phyloP scores from a whole-genome alignment of 192 early-diverging fungal genomes.

The Thoreauomyces humboldtii region DNA sequence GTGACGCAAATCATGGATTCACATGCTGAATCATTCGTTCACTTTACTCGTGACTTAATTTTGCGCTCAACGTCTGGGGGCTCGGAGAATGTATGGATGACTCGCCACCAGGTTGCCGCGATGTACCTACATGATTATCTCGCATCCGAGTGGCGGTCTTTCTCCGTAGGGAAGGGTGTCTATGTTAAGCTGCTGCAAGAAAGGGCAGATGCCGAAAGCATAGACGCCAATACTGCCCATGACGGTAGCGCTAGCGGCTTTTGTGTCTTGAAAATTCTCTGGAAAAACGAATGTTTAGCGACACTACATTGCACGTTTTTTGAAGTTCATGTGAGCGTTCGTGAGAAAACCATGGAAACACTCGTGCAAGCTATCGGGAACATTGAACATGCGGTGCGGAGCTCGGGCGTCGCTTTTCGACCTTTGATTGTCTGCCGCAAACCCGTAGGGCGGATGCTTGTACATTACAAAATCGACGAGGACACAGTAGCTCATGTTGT shows the following conservation, averaged over 20 bases:
- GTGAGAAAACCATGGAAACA: constrained; percentile 19
- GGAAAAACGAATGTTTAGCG: constrained; percentile 45
- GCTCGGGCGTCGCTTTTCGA: constrained; percentile 21
- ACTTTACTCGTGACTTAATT: constrained; percentile 36
- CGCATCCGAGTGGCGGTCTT: constrained; percentile 37
- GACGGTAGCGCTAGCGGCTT: constrained; percentile 40
- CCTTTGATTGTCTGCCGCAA: constrained; percentile 44
- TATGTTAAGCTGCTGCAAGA: constrained; percentile 27
- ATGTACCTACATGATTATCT: constrained; percentile 39
- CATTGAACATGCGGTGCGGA: constrained; percentile 29
- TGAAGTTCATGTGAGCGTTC: constrained; percentile 24
- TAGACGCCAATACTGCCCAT: constrained; percentile 4
- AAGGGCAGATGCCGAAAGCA: not conserved
- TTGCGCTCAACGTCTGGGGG: constrained; percentile 37
- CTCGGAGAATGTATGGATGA: constrained; percentile 3
- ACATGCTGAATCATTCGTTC: constrained; percentile 33
- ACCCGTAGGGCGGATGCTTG: constrained; percentile 34
- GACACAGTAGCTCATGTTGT: not conserved
- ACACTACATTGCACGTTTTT: constrained; percentile 42
- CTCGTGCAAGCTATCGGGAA: constrained; percentile 19
- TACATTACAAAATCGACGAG: constrained; percentile 34
- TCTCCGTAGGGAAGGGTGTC: constrained; percentile 26
- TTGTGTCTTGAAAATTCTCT: constrained; percentile 34
- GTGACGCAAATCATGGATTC: constrained; percentile 36
- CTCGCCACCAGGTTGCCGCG: constrained; percentile 32